Base-by-base conservation (phyloP, 2,329 filamentous ascomycete genomes). In the Aspergillus pseudoviridinutans region DNA sequence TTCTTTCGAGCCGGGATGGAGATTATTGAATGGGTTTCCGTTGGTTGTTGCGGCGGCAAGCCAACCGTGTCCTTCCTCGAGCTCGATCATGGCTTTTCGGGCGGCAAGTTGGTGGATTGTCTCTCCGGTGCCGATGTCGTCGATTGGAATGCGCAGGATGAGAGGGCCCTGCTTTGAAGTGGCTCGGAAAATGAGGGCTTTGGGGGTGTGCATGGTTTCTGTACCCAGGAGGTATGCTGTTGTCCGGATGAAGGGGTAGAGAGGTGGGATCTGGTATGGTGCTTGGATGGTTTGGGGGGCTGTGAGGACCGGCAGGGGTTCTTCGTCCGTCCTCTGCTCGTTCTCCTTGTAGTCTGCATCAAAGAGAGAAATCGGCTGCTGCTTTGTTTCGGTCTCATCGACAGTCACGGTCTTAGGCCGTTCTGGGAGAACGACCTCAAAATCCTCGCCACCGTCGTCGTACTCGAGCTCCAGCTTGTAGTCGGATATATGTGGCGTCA, bases 31-130 rank as follows among this genome's bases (percentile, higher is more conserved):
- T 0, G 74, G 66, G 5, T 75, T 72, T 1, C 79, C 79, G 2
- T 73, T 70, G 0, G 68, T 59, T 17, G 80, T 77, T 58, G 79
- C 84, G 9, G 79, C 79, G 17, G 72, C 73, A 38, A 87, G 73
- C 86, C 88, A 91, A 12, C 88, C 88, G 25, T 86, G 80, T 0
- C 84, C 84, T 68, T 89, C 82, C 70, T 92, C 88, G 0, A 92
- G 80, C 61, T 91, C 89, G 50, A 83, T 78, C 17, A 87, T 79
- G 2, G 85, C 85, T 68, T 87, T 89, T 55, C 84, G 84, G 0
- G 86, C 87, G 0, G 87, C 87, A 0, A 92, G 83, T 63, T 89
- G 86, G 67, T 91, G 88, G 46, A 91, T 82, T 0, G 82, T 87
- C 53, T 83, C 73, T 2, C 78, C 79, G 32, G 74, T 68, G 0